Evolutionary conservation across 495 filamentous ascomycete genomes (phyloP).

Genomic region (Trichoderma erinaceum): DNA sequence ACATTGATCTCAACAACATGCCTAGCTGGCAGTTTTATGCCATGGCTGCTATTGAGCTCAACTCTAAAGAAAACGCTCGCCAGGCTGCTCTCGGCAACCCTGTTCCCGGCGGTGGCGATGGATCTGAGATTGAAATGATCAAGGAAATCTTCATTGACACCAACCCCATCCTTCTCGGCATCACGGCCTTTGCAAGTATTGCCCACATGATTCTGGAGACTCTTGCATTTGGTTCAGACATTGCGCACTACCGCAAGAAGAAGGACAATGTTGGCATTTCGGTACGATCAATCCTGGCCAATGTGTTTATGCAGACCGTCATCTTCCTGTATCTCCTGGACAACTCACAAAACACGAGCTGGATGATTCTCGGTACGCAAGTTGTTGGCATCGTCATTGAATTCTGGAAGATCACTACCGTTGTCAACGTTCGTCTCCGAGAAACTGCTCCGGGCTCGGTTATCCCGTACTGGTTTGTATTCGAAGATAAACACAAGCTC

Average conservation of each 20-base stretch:
- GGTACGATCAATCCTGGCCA: conserved; percentile 90
- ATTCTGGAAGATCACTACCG: conserved; percentile 98
- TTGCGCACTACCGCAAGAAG: conserved; percentile 97
- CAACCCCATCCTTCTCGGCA: conserved; percentile 81
- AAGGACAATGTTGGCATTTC: conserved; percentile 97
- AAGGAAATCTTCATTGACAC: conserved; percentile 92
- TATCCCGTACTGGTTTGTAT: conserved; percentile 75
- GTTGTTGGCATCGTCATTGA: conserved; percentile 91
- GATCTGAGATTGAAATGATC: conserved; percentile 83
- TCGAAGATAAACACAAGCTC: conserved; percentile 96
- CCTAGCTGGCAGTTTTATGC: conserved; percentile 88
- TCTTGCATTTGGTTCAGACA: conserved; percentile 95
- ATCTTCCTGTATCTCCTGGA: conserved; percentile 99
- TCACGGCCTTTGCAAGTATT: conserved; percentile 77
- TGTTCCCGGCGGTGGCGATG: conserved; percentile 51
- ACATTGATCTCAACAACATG: conserved; percentile 76
- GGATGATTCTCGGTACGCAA: conserved; percentile 96
- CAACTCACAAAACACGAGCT: conserved; percentile 93
- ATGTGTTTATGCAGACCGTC: conserved; percentile 94
- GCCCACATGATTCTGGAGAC: conserved; percentile 94
- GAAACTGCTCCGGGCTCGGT: conserved; percentile 58
- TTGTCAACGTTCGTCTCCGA: conserved; percentile 82
- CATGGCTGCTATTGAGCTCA: conserved; percentile 77
- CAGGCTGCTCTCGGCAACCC: conserved; percentile 59
- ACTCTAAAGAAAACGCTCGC: conserved; percentile 69